phyloP scores from a whole-genome alignment of 805 yeast genomes.

The Hanseniaspora guilliermondii region DNA sequence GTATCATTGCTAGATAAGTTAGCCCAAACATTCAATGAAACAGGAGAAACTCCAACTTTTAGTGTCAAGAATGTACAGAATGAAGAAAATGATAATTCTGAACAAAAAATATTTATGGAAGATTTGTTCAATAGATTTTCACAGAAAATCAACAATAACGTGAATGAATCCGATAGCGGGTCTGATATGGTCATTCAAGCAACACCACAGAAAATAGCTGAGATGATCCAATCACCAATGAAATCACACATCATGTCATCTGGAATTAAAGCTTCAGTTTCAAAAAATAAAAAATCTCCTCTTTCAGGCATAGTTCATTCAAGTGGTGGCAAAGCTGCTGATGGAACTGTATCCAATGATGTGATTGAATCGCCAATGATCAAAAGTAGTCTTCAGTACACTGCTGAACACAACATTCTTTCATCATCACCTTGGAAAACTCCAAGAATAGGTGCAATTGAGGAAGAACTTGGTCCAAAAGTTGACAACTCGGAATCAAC shows the following conservation, averaged over 20 bases:
- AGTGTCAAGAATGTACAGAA: not conserved
- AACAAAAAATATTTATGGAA: not conserved
- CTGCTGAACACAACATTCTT: not conserved
- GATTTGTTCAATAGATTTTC: conserved; percentile 11
- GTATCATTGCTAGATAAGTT: not conserved
- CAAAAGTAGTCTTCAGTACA: not conserved
- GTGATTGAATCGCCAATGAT: not conserved
- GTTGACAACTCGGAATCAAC: not conserved
- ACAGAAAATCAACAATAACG: not conserved
- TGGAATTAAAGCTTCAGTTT: not conserved
- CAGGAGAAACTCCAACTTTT: not conserved
- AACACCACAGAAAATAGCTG: conserved; percentile 1
- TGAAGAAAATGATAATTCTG: not conserved
- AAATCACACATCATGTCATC: not conserved
- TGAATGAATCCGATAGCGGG: not conserved
- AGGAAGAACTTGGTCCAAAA: not conserved
- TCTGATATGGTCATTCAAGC: conserved; percentile 8
- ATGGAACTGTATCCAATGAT: not conserved
- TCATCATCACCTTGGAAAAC: conserved; percentile 7
- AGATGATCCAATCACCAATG: not conserved
- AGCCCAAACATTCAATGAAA: not conserved
- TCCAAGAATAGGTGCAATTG: not conserved
- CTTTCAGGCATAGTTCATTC: not conserved
- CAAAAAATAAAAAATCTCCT: not conserved
- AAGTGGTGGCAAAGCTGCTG: not conserved